Percentiles rank a stretch among this genome's conserved stretches.
These are phyloP conservation scores for Wickerhamiella dianesei DNA, from an alignment of 805 yeast species.

Conservation along the genomic window DNA sequence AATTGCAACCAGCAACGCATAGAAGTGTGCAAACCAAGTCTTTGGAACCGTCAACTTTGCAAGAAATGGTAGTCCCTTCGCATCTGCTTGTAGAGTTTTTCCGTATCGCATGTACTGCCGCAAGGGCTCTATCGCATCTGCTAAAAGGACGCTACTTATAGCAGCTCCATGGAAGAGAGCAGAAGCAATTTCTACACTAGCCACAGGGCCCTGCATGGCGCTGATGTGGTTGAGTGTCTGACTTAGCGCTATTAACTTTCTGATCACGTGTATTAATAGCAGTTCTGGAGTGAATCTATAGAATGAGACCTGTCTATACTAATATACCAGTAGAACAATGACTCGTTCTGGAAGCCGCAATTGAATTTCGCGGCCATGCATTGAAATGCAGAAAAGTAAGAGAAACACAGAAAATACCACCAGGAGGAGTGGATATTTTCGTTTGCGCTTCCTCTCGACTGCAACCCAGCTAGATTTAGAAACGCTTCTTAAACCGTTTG, in stretches of 20 bases:
- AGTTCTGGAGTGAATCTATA: too few species aligned
- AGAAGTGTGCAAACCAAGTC: constrained; percentile 25
- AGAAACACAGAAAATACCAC: too few species aligned
- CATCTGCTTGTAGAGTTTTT: constrained; percentile 9
- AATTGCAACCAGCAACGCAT: constrained; percentile 14
- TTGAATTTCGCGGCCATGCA: too few species aligned
- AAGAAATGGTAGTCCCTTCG: constrained; percentile 1
- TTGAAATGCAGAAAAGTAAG: too few species aligned
- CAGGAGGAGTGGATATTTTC: too few species aligned
- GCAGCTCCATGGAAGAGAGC: constrained; percentile 3
- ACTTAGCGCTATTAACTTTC: too few species aligned
- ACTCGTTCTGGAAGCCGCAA: too few species aligned
- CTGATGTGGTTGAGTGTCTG: neutral
- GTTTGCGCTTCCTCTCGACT: too few species aligned
- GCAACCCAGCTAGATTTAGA: too few species aligned
- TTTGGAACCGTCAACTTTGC: constrained; percentile 22
- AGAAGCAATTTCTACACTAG: neutral
- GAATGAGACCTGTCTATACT: too few species aligned
- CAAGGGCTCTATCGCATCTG: constrained; percentile 8
- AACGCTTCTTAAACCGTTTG: too few species aligned
- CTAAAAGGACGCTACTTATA: constrained; percentile 8
- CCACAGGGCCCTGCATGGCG: neutral
- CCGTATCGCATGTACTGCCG: constrained; percentile 21
- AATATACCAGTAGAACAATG: too few species aligned
- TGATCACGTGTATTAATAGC: neutral